Evolutionary conservation across 164 flowering plant species (phyloP).

Genomic region (Piper longum): DNA sequence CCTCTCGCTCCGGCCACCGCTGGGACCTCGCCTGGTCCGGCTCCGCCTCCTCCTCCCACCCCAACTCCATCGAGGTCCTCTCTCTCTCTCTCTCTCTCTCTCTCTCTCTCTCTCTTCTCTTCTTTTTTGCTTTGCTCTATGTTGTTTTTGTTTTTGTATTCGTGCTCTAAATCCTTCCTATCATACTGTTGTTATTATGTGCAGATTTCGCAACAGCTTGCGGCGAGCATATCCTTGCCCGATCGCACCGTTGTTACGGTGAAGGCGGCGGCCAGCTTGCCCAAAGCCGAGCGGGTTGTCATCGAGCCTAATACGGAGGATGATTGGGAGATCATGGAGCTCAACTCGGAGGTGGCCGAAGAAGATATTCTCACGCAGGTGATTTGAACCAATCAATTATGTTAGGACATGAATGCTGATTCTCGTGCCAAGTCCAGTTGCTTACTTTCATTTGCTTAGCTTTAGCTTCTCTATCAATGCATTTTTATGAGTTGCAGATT

Average conservation of each 20-base stretch:
- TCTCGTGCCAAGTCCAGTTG: too few species aligned
- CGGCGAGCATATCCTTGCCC: conserved; percentile 56
- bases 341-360: conserved; percentile 78
- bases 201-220: conserved; percentile 15
- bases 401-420: too few species aligned
- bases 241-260: conserved; percentile 46
- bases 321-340: conserved; percentile 98
- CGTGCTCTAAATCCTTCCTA: neutral
- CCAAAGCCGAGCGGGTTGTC: conserved; percentile 54
- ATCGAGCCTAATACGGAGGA: conserved; percentile 78
- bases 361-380: conserved; percentile 77
- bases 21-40: conserved; percentile 93
- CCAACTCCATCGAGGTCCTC: conserved; percentile 51
- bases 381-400: neutral
- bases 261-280: conserved; percentile 47
- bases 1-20: conserved; percentile 17
- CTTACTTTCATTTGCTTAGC: neutral
- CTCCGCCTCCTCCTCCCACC: conserved; percentile 48
- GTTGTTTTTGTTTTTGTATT: neutral
- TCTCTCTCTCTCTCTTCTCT: neutral
- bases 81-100: conserved; percentile 2
- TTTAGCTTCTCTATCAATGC: neutral
- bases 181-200: neutral
- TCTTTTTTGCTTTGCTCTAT: neutral
- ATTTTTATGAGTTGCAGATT: conserved; percentile 32